phyloP scores from a whole-genome alignment of 1,284 basidiomycete genomes.

The Trametes pubescens region DNA sequence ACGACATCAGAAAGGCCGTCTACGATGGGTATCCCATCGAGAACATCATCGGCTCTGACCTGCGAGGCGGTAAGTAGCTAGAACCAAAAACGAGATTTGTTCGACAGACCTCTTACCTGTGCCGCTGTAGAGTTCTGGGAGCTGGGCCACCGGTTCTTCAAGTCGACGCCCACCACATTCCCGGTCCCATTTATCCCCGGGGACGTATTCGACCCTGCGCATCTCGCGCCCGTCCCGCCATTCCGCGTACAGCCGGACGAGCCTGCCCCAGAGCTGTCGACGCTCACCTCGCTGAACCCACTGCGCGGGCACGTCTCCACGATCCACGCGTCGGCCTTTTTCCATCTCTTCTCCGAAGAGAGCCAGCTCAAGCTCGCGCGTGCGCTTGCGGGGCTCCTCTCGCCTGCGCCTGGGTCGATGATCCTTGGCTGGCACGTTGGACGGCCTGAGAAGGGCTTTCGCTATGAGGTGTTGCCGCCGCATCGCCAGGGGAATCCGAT shows the following conservation, averaged over 20 bases:
- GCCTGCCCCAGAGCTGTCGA: conserved; percentile 42
- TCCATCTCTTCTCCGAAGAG: conserved; percentile 56
- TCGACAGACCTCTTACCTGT: neutral
- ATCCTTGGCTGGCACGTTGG: conserved; percentile 45
- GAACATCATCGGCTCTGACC: conserved; percentile 45
- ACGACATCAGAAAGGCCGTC: conserved; percentile 51
- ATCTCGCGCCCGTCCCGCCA: conserved; percentile 40
- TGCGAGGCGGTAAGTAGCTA: conserved; percentile 41
- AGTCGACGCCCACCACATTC: conserved; percentile 45
- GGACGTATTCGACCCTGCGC: conserved; percentile 48
- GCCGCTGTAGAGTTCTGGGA: conserved; percentile 38
- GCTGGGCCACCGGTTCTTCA: conserved; percentile 42
- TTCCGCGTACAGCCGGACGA: conserved; percentile 33
- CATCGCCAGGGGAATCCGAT: conserved; percentile 32
- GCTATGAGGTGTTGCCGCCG: conserved; percentile 7
- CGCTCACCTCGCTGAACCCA: conserved; percentile 48
- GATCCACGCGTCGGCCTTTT: conserved; percentile 54
- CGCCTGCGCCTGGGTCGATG: conserved; percentile 44
- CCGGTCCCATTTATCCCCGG: conserved; percentile 53
- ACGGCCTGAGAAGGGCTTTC: conserved; percentile 31
- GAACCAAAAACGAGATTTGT: conserved; percentile 4
- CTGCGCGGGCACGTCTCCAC: conserved; percentile 52
- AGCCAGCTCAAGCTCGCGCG: conserved; percentile 50
- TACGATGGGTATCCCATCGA: conserved; percentile 48
- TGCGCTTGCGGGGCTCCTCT: conserved; percentile 48